Conservation (phyloP, 2,329 filamentous ascomycete species). For the Aphanocladium album region DNA sequence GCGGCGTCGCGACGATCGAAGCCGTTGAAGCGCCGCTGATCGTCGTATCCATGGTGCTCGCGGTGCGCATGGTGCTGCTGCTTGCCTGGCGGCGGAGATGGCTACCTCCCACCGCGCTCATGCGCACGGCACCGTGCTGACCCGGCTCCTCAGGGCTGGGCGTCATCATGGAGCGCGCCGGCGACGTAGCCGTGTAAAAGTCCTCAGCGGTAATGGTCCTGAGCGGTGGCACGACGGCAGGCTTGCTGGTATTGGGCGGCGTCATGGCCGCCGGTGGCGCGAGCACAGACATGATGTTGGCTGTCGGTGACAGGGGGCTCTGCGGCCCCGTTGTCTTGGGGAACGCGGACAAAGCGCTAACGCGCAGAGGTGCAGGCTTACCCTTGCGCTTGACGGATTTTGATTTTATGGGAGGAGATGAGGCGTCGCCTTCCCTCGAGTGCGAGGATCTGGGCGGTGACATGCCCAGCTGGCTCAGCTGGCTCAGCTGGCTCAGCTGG, state of each 20-base stretch:
- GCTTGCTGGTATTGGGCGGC: background rate
- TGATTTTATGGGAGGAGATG: background rate
- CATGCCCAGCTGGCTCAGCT: too few relatives aligned
- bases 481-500: too few relatives aligned
- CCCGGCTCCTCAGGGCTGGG: background rate
- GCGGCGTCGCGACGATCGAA: background rate
- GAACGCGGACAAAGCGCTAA: background rate
- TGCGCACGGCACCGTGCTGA: background rate
- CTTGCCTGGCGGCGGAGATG: background rate
- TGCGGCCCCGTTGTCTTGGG: conserved; percentile 7
- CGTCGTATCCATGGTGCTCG: background rate
- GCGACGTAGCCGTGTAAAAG: background rate
- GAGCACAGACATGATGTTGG: conserved; percentile 6
- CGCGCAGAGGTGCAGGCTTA: conserved; percentile 7
- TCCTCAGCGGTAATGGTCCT: background rate
- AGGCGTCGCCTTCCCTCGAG: background rate
- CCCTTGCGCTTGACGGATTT: background rate
- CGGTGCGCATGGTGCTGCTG: background rate
- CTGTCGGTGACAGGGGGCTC: conserved; percentile 1
- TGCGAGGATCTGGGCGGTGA: too few relatives aligned
- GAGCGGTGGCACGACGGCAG: background rate
- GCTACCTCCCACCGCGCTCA: background rate
- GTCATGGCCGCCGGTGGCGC: background rate
- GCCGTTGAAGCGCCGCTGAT: background rate
- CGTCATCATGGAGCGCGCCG: background rate